Percentiles rank a stretch among this genome's conserved stretches.
phyloP scores from a whole-genome alignment of 257 asterid species.

The Pogostemon cablin region DNA sequence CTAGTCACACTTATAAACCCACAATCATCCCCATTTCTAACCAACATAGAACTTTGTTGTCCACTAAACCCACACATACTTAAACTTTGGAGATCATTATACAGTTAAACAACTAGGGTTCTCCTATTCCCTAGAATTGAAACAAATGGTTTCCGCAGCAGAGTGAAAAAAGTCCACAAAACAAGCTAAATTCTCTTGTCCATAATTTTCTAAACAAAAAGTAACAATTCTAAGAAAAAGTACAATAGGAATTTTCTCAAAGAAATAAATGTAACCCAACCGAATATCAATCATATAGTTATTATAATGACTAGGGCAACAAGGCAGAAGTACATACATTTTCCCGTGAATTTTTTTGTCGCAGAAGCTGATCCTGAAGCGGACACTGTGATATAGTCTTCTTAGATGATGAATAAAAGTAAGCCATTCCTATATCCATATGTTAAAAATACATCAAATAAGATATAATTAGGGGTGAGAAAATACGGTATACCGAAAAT shows the following conservation, averaged over 20 bases:
- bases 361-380: constrained; percentile 63
- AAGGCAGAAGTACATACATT: constrained; percentile 51
- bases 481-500: too few relatives aligned
- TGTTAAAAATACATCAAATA: constrained; percentile 39
- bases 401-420: constrained; percentile 53
- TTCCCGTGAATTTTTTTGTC: constrained; percentile 60
- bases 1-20: too few relatives aligned
- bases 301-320: background rate
- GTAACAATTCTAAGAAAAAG: background rate
- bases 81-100: background rate
- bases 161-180: background rate
- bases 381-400: constrained; percentile 62
- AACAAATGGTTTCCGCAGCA: background rate
- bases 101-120: background rate
- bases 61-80: too few relatives aligned
- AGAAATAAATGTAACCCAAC: background rate
- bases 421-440: constrained; percentile 68
- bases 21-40: too few relatives aligned
- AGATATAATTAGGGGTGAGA: background rate
- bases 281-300: background rate
- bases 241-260: background rate
- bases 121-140: background rate
- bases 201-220: background rate
- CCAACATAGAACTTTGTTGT: background rate
- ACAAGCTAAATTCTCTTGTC: background rate